A percentile compares a stretch with the other conserved stretches of the same genome.
Evolutionary conservation across 768 basidiomycete species (phyloP).

Genomic region (Sporobolomyces roseus): DNA sequence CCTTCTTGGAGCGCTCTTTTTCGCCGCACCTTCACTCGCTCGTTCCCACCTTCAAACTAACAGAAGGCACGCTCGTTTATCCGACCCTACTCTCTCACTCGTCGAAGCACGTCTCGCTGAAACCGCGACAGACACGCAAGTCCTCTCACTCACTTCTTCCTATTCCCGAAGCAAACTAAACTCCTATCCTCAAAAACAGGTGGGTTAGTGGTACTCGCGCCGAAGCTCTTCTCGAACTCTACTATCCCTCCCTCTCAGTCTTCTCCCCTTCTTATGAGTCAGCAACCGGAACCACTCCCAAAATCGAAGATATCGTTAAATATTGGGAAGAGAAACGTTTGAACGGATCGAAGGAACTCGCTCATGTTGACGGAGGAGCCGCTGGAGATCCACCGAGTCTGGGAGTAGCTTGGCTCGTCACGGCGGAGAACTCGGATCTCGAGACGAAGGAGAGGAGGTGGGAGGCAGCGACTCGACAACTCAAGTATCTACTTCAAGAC

Average conservation of each 20-base stretch:
- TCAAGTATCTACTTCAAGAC: slow-evolving; percentile 1
- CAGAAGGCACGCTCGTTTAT: neutral
- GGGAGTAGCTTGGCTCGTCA: neutral
- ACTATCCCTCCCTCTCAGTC: slow-evolving; percentile 54
- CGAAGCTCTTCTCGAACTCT: slow-evolving; percentile 57
- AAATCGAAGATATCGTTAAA: neutral
- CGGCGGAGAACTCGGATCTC: neutral
- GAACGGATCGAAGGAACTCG: neutral
- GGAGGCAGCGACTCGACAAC: neutral
- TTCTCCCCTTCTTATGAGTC: slow-evolving; percentile 45
- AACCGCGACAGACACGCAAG: slow-evolving; percentile 12
- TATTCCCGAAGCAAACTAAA: too few species aligned
- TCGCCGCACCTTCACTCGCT: too few species aligned
- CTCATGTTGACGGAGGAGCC: neutral
- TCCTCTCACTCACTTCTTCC: neutral
- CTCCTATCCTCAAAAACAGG: slow-evolving; percentile 45
- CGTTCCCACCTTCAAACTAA: too few species aligned
- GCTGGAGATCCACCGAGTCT: neutral
- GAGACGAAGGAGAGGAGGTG: neutral
- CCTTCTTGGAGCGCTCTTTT: too few species aligned
- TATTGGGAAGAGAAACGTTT: neutral
- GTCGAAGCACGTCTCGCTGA: slow-evolving; percentile 8
- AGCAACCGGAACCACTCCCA: neutral
- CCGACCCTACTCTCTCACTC: neutral
- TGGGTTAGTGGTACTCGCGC: slow-evolving; percentile 58